Base-by-base conservation (phyloP, 176 grass and related monocot species). In the Triticum dicoccoides region DNA sequence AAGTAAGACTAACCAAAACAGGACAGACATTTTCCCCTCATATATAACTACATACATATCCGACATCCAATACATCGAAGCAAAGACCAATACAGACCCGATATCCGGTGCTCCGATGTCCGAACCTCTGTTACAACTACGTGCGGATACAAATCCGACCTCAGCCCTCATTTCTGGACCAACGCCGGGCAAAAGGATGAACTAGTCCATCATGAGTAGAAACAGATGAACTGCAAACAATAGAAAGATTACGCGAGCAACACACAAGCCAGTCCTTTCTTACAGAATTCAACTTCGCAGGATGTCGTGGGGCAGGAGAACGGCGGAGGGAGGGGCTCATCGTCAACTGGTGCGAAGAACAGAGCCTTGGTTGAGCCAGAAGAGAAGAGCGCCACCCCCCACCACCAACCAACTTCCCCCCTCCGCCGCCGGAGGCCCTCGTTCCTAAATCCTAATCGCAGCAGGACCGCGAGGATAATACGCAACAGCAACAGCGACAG, bases 401-500 rank as follows among this genome's bases (percentile, higher is more conserved):
- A 18, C 51, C 51, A 54, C 51, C 56, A 58, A 54, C 51, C 54
- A 59, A 8, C 8, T 59, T 3, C 2, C 56, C 56, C 56, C 18
- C 56, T 59, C 56, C 56, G 56, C n/a, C 39, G 70, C 70, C 23
- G 38, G 21, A 44, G 38, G 69, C 3, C 72, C 24, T 42, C 27
- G 23, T 76, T 23, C 21, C 70, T 44, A 68, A 68, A 30, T 65
- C 54, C 38, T 63, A 84, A 75, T 45, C 72, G 68, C 58, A 11
- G 70, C 73, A 72, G 82, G 77, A 13, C 33, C 24, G 56, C 41
- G 37, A 85, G 39, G 68, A 80, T 85, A 89, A 80, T 80, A 89
- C 59, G 54, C 45, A 49, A 41, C 25, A 79, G 1, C 51, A 54
- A 84, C 54, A 74, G 21, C 69, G 54, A 59, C 54, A 9, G 56